Conservation (phyloP, 306 rosid genomes). For the Purshia tridentata region DNA sequence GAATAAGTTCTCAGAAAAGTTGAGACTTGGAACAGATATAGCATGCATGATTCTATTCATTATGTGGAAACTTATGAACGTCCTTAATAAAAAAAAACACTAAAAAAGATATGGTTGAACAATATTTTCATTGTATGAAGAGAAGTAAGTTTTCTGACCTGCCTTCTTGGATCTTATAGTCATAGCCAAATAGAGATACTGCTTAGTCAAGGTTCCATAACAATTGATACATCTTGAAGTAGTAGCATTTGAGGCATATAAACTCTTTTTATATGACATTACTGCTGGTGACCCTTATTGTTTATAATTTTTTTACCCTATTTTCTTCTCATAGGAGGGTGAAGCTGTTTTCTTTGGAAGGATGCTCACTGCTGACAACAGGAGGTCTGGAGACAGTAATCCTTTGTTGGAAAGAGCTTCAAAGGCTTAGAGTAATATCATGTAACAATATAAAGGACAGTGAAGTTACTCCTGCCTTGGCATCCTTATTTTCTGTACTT, state of each 20-base stretch:
- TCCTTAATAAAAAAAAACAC: too few relatives aligned
- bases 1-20: not conserved
- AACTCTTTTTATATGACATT: not conserved
- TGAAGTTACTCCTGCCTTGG: conserved; percentile 38
- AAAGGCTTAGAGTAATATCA: conserved; percentile 42
- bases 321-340: conserved; percentile 33
- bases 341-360: conserved; percentile 39
- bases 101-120: too few relatives aligned
- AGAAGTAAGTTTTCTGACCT: too few relatives aligned
- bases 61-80: not conserved
- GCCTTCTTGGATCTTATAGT: not conserved
- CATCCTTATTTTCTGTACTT: conserved; percentile 45
- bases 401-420: conserved; percentile 50
- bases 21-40: not conserved
- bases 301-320: not conserved
- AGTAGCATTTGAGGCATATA: not conserved
- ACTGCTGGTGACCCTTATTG: not conserved
- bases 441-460: conserved; percentile 42
- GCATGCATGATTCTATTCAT: not conserved
- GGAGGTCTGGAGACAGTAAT: conserved; percentile 45
- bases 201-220: not conserved
- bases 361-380: conserved; percentile 46
- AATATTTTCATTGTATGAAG: too few relatives aligned
- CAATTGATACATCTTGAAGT: not conserved
- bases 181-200: not conserved